These are phyloP conservation scores for Nakaseomyces kungkrabaensis DNA, from an alignment of 1,139 yeast species.

Conservation along the genomic window DNA sequence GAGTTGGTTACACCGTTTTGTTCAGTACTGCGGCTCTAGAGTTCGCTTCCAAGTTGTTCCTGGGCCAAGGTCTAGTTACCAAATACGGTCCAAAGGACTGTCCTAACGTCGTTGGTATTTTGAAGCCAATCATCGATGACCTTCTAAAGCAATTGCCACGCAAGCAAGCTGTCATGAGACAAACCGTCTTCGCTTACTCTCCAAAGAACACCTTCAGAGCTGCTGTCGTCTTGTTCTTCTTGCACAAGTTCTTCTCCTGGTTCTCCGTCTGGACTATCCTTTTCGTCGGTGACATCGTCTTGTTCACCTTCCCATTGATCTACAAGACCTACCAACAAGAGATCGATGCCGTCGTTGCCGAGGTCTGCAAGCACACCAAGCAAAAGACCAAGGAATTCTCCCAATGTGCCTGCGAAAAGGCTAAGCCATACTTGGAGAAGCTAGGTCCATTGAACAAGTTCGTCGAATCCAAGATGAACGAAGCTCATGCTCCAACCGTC, in stretches of 20 bases:
- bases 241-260: constrained; percentile 67
- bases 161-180: constrained; percentile 25
- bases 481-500: constrained; percentile 37
- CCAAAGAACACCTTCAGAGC: constrained; percentile 57
- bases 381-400: constrained; percentile 46
- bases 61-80: constrained; percentile 66
- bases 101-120: constrained; percentile 29
- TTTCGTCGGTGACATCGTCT: constrained; percentile 45
- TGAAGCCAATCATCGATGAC: constrained; percentile 39
- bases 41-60: constrained; percentile 52
- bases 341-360: constrained; percentile 64
- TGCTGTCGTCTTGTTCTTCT: constrained; percentile 53
- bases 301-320: constrained; percentile 68
- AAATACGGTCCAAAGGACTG: constrained; percentile 32
- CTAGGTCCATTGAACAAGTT: constrained; percentile 56
- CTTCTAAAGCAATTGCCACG: constrained; percentile 24
- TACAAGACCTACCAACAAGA: constrained; percentile 68
- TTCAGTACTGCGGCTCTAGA: constrained; percentile 58
- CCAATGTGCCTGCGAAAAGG: constrained; percentile 45
- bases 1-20: constrained; percentile 28
- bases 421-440: constrained; percentile 34
- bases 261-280: constrained; percentile 64
- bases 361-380: constrained; percentile 46
- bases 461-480: constrained; percentile 46
- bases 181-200: constrained; percentile 26